phyloP scores from a whole-genome alignment of 1,284 basidiomycete species.

The Trametes versicolor region DNA sequence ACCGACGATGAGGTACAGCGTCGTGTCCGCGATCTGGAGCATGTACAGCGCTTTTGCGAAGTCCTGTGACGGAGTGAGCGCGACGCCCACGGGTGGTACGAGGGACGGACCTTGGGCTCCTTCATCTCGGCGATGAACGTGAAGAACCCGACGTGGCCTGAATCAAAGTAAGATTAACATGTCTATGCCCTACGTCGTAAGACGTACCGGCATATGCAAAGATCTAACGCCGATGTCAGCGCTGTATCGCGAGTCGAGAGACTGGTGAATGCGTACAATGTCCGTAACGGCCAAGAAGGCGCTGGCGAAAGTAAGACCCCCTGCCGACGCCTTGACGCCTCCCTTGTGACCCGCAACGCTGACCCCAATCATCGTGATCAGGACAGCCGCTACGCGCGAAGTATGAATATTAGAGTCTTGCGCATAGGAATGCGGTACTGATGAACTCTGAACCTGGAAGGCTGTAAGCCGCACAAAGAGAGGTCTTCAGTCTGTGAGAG shows the following conservation, averaged over 20 bases:
- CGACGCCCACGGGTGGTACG: background rate
- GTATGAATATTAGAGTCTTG: conserved; percentile 36
- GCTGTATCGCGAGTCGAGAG: background rate
- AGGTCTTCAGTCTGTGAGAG: too few relatives aligned
- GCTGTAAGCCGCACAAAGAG: too few relatives aligned
- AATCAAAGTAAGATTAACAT: background rate
- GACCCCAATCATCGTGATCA: conserved; percentile 63
- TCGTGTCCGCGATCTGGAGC: conserved; percentile 45
- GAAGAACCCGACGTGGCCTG: conserved; percentile 55
- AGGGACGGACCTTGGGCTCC: conserved; percentile 47
- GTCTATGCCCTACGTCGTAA: conserved; percentile 40
- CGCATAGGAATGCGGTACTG: too few relatives aligned
- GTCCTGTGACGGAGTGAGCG: conserved; percentile 32
- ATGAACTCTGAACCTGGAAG: too few relatives aligned
- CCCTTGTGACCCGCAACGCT: conserved; percentile 56
- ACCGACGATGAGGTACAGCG: conserved; percentile 45
- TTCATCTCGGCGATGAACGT: conserved; percentile 67
- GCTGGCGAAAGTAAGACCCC: conserved; percentile 55
- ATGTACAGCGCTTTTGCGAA: conserved; percentile 44
- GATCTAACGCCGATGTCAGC: conserved; percentile 45
- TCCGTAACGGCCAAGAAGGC: conserved; percentile 65
- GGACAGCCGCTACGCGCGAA: conserved; percentile 43
- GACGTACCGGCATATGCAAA: conserved; percentile 61
- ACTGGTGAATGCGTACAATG: conserved; percentile 49
- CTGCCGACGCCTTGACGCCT: conserved; percentile 48